Conservation (phyloP, 805 yeast species). For the Zygotorulaspora danielsina region DNA sequence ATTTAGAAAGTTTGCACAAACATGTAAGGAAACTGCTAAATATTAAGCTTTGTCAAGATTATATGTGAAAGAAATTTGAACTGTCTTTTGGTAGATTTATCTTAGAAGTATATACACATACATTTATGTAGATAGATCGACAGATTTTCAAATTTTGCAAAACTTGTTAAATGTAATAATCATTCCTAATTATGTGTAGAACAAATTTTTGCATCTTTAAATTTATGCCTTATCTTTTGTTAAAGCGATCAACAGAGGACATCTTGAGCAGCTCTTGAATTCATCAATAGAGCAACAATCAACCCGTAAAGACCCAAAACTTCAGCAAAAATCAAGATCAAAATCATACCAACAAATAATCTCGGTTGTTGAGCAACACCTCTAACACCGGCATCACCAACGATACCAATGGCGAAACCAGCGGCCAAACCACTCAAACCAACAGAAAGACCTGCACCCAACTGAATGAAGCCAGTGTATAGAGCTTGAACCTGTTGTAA, state of each 20-base stretch:
- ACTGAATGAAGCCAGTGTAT: conserved; percentile 95
- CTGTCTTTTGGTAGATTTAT: conserved; percentile 1
- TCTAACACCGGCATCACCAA: conserved; percentile 99
- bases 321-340: conserved; percentile 97
- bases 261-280: conserved; percentile 95
- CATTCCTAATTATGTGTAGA: too few relatives aligned
- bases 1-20: conserved; percentile 17
- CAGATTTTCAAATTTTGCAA: too few relatives aligned
- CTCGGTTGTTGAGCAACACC: conserved; percentile 98
- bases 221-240: conserved; percentile 1
- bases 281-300: conserved; percentile 94
- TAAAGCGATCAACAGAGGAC: conserved; percentile 58
- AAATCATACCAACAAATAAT: conserved; percentile 96
- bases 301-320: conserved; percentile 97
- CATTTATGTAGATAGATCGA: conserved; percentile 1
- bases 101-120: conserved; percentile 1
- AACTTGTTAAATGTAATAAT: too few relatives aligned
- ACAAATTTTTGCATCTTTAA: background rate
- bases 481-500: conserved; percentile 87
- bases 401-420: conserved; percentile 98
- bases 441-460: conserved; percentile 96
- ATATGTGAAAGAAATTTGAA: conserved; percentile 18
- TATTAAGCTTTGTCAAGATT: conserved; percentile 32
- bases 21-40: conserved; percentile 23
- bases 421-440: conserved; percentile 98